Percentiles rank a stretch among this genome's conserved stretches.
Evolutionary conservation across 2,329 filamentous ascomycete genomes (phyloP).

Genomic region (Falciphora oryzae): DNA sequence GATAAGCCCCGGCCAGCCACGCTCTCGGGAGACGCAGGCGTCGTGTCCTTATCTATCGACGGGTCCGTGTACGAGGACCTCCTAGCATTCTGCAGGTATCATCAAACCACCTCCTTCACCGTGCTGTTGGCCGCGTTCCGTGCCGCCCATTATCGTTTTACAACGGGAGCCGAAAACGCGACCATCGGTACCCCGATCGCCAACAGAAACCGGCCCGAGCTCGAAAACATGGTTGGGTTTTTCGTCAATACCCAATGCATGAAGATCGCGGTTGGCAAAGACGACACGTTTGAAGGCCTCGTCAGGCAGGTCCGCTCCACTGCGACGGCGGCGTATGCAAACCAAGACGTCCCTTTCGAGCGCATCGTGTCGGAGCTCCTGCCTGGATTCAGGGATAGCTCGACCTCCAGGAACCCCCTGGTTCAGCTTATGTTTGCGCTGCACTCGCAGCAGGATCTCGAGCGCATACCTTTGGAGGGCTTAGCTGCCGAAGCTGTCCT

Average conservation of each 20-base stretch:
- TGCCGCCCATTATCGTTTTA: conserved; percentile 1
- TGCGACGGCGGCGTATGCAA: background rate
- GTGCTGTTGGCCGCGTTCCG: background rate
- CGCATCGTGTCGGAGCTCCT: background rate
- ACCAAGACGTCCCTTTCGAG: conserved; percentile 4
- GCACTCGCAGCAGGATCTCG: conserved; percentile 5
- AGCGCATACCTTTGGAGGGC: background rate
- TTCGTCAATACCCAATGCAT: conserved; percentile 3
- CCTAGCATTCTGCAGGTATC: background rate
- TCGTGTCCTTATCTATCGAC: background rate
- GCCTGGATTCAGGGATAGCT: background rate
- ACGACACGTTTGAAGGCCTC: background rate
- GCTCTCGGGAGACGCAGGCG: background rate
- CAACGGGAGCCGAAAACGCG: background rate
- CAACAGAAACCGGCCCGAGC: conserved; percentile 1
- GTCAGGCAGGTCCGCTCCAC: background rate
- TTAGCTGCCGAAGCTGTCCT: background rate
- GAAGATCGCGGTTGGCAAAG: background rate
- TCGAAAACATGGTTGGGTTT: background rate
- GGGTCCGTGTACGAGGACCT: background rate
- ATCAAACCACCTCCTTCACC: conserved; percentile 19
- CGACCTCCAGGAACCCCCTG: background rate
- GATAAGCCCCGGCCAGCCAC: background rate
- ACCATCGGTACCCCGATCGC: background rate
- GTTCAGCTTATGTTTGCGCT: conserved; percentile 1